Evolutionary conservation across 352 stramenopile genomes (phyloP).

Genomic region (Globisporangium emineosum): DNA sequence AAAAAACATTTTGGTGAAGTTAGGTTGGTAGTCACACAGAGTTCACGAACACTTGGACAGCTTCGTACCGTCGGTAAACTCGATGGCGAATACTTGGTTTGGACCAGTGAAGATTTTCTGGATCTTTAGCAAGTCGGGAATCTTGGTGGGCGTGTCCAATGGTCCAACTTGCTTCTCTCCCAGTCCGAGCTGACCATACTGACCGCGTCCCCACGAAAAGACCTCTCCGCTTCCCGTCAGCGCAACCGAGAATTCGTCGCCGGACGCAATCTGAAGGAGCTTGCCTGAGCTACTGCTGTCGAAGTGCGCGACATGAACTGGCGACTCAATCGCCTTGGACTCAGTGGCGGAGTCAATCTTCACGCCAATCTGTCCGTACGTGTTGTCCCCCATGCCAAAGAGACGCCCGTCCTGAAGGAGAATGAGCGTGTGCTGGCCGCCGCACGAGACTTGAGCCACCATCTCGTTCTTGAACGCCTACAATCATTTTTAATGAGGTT

Average conservation of each 20-base stretch:
- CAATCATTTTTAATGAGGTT: not conserved
- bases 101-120: constrained; percentile 56
- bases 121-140: constrained; percentile 50
- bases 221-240: constrained; percentile 50
- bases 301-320: constrained; percentile 26
- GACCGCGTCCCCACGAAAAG: constrained; percentile 69
- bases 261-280: constrained; percentile 48
- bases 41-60: too few relatives aligned
- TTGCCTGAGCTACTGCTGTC: constrained; percentile 16
- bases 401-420: constrained; percentile 57
- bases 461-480: constrained; percentile 54
- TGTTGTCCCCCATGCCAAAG: constrained; percentile 74
- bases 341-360: constrained; percentile 26
- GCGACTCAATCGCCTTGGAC: constrained; percentile 32
- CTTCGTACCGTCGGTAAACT: constrained; percentile 74
- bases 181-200: constrained; percentile 67
- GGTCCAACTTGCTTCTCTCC: constrained; percentile 32
- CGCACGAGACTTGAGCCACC: constrained; percentile 60
- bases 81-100: constrained; percentile 78
- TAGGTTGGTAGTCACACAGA: not conserved
- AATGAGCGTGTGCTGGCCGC: constrained; percentile 67
- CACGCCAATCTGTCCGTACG: constrained; percentile 62
- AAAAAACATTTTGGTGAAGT: not conserved
- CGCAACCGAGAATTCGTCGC: constrained; percentile 65
- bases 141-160: constrained; percentile 48